A percentile compares a stretch with the other conserved stretches of the same genome.
These are phyloP conservation scores for Solanum piurae DNA, from an alignment of 257 asterid species.

Conservation along the genomic window DNA sequence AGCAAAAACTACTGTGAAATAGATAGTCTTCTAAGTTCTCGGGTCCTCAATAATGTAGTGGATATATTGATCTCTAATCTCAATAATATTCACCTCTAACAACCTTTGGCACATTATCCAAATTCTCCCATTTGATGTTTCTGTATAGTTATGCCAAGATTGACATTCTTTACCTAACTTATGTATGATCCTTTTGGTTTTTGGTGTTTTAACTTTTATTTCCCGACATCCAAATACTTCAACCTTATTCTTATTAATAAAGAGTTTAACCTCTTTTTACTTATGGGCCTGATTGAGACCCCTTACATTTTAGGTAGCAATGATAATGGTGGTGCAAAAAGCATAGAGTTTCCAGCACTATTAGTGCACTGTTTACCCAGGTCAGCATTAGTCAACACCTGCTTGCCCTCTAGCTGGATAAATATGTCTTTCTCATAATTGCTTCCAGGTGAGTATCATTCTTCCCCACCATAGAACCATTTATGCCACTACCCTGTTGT, in stretches of 20 bases:
- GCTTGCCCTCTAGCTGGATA: too few species aligned
- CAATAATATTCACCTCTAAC: background rate
- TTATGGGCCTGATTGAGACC: background rate
- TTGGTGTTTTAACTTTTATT: background rate
- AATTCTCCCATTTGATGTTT: background rate
- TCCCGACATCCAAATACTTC: background rate
- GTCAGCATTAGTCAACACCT: too few species aligned
- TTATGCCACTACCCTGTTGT: too few species aligned
- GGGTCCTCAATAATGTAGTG: background rate
- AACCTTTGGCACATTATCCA: background rate
- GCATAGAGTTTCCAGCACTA: background rate
- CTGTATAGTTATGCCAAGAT: background rate
- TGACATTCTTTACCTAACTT: background rate
- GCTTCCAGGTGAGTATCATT: too few species aligned
- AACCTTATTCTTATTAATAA: background rate
- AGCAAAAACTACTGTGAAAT: background rate
- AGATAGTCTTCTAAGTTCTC: background rate
- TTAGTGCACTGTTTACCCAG: background rate
- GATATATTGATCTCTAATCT: background rate
- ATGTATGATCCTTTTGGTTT: background rate
- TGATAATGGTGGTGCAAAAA: background rate
- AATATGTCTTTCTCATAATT: too few species aligned
- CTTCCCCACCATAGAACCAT: too few species aligned
- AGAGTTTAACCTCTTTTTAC: background rate
- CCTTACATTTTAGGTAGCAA: background rate